These are phyloP conservation scores for Paramecium sexaurelia DNA, from an alignment of 73 alveolate species.

Conservation along the genomic window DNA sequence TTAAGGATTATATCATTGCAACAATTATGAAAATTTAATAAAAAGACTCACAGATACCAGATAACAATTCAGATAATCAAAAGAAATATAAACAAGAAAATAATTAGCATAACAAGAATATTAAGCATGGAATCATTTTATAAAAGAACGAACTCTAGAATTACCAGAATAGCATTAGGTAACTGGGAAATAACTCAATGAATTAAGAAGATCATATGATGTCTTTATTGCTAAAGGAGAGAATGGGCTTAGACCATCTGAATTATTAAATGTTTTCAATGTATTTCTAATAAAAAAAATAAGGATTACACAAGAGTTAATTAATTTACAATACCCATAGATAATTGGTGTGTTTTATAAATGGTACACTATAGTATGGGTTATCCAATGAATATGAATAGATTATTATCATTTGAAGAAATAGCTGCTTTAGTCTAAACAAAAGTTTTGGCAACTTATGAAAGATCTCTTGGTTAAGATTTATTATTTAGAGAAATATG, in stretches of 20 bases:
- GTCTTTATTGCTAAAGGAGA: not conserved
- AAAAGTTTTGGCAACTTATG: slow-evolving; percentile 34
- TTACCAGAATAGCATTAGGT: slow-evolving; percentile 29
- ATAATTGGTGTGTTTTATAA: slow-evolving; percentile 53
- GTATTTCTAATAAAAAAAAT: not conserved
- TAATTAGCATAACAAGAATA: slow-evolving; percentile 26
- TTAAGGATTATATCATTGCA: slow-evolving; percentile 28
- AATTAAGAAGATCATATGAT: slow-evolving; percentile 25
- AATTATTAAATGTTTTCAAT: not conserved
- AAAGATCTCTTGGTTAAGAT: slow-evolving; percentile 39
- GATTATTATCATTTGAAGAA: slow-evolving; percentile 30
- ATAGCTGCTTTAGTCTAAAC: not conserved
- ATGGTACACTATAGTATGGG: slow-evolving; percentile 22
- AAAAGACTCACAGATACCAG: slow-evolving; percentile 18
- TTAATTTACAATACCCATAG: slow-evolving; percentile 35
- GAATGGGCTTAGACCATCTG: slow-evolving; percentile 12
- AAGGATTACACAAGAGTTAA: slow-evolving; percentile 19
- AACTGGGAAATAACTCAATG: not conserved
- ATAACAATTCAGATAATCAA: slow-evolving; percentile 8
- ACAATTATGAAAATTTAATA: slow-evolving; percentile 29
- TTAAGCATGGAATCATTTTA: slow-evolving; percentile 5
- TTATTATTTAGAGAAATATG: slow-evolving; percentile 34
- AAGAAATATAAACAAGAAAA: not conserved
- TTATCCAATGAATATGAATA: slow-evolving; percentile 7
- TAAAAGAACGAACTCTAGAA: not conserved